These are phyloP conservation scores for Tetracladium marchalianum DNA, from an alignment of 495 filamentous ascomycete genomes.

Conservation along the genomic window DNA sequence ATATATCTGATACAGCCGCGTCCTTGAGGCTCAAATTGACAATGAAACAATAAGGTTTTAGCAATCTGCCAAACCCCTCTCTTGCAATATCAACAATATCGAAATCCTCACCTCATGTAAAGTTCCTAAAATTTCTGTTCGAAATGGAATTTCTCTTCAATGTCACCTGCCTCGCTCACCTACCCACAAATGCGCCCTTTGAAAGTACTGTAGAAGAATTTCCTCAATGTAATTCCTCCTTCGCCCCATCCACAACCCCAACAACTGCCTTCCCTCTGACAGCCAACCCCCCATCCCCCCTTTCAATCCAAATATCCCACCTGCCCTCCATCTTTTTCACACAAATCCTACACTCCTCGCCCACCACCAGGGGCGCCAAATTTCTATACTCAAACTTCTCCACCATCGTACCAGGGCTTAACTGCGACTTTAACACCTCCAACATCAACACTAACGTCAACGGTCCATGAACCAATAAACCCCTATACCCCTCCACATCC, in stretches of 20 bases:
- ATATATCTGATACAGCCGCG: too few species aligned
- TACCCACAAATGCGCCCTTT: too few species aligned
- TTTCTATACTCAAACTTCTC: conserved; percentile 65
- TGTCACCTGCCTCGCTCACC: too few species aligned
- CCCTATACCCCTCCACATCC: conserved; percentile 60
- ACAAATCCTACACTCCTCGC: conserved; percentile 54
- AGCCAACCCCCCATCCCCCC: conserved; percentile 44
- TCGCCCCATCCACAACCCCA: not conserved
- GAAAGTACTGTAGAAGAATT: too few species aligned
- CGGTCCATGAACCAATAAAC: conserved; percentile 78
- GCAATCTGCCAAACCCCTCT: too few species aligned
- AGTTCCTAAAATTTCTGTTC: too few species aligned
- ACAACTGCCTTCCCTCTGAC: conserved; percentile 42
- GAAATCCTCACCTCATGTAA: too few species aligned
- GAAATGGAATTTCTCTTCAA: too few species aligned
- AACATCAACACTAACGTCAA: conserved; percentile 69
- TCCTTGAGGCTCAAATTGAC: too few species aligned
- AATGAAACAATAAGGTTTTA: too few species aligned
- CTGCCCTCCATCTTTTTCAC: conserved; percentile 24
- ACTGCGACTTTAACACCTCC: conserved; percentile 42
- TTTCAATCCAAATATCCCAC: conserved; percentile 63
- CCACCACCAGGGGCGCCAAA: conserved; percentile 68
- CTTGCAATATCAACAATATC: too few species aligned
- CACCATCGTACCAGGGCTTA: conserved; percentile 28
- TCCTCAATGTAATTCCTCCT: too few species aligned